Base-by-base conservation (phyloP, 345 rosid species). In the Camelina sativa region DNA sequence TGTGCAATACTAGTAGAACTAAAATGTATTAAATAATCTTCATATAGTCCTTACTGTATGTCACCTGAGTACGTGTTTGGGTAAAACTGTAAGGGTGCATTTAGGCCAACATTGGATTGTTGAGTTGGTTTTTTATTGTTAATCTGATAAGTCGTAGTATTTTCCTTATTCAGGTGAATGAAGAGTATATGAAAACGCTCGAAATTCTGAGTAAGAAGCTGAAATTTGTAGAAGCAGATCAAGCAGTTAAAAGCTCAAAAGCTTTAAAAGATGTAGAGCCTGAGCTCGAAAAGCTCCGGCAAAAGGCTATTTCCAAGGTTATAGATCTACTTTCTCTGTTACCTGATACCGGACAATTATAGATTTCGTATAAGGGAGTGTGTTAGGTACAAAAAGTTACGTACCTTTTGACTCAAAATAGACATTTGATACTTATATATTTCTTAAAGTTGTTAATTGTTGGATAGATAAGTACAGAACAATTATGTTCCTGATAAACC, bases 261-360 rank as follows among this genome's bases (percentile, higher is more conserved):
- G 96, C 98, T 48, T 85, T 95, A 48, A 95, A 87, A 83, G 99
- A 95, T 80, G 97, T 95, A 72, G 92, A 90, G 61, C 99, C 97
- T 17, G 99, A 95, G 84, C 98, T 95, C 68, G 98, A 92, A 82
- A 92, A 90, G 84, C 91, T 95, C 35, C 83, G 98, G 73, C 97
- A 92, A 77, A 95, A 90, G 82, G 97, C 98, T 62, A 89, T 95
- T 79, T 85, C 98, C 13, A 95, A 92, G 98, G 99, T 95, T 63
- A 63, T 67, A 64, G 32, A 64, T 62, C 79, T 62, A 30, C 54
- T 35, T 40, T 61, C 54, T 75, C 34, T 48, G 25, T 65, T 46
- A 20, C 61, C 2, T 70, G 56, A 41, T 43, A 62, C 47, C 19
- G 3, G 62, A 19, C 23, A 6, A 47, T 41, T 44, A 48, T 61